Evolutionary conservation across 345 rosid genomes (phyloP).

Genomic region (Hypericum androsaemum): DNA sequence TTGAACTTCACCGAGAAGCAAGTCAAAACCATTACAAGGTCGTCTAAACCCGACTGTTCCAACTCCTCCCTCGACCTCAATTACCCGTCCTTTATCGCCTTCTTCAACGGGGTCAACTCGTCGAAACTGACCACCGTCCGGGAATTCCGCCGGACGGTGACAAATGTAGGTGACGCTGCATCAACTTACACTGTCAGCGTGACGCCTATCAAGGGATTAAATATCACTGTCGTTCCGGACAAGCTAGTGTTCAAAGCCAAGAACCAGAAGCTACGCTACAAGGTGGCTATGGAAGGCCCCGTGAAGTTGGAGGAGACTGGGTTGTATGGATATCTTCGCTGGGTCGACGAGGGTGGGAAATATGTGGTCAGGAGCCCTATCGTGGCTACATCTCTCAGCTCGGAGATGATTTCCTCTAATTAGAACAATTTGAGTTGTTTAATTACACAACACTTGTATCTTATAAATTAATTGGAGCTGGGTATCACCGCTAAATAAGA

Average conservation of each 20-base stretch:
- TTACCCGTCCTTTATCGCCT: conserved; percentile 49
- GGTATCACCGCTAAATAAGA: too few relatives aligned
- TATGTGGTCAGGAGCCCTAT: conserved; percentile 44
- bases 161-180: conserved; percentile 38
- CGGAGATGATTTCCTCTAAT: conserved; percentile 8
- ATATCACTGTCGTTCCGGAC: conserved; percentile 42
- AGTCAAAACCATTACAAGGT: conserved; percentile 34
- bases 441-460: too few relatives aligned
- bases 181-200: conserved; percentile 34
- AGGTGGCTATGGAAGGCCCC: conserved; percentile 41
- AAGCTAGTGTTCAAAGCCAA: conserved; percentile 35
- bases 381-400: conserved; percentile 31
- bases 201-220: conserved; percentile 34
- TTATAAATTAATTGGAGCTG: too few relatives aligned
- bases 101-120: conserved; percentile 16
- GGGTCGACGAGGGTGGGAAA: conserved; percentile 45
- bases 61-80: conserved; percentile 38
- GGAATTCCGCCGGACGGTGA: conserved; percentile 34
- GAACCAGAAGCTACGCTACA: conserved; percentile 42
- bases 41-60: conserved; percentile 16
- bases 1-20: conserved; percentile 30
- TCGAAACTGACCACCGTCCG: conserved; percentile 12
- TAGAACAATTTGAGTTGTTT: too few relatives aligned
- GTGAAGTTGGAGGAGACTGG: conserved; percentile 24
- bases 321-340: conserved; percentile 38